phyloP scores from a whole-genome alignment of 2,329 filamentous ascomycete species.

The Penicillium concentricum region DNA sequence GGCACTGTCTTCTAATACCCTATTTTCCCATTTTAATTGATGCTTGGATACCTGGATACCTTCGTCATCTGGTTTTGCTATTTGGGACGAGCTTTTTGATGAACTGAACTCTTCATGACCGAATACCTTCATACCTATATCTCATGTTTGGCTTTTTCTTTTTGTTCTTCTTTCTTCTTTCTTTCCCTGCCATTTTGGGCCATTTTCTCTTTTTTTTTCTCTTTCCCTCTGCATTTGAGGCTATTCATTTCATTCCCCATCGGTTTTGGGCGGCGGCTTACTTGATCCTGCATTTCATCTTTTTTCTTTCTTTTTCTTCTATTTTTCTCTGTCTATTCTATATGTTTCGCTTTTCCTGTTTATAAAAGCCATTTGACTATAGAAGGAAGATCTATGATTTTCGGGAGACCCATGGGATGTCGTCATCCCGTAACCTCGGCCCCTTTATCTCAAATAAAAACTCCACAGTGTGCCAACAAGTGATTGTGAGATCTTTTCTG shows the following conservation, averaged over 20 bases:
- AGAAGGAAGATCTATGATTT: conserved; percentile 1
- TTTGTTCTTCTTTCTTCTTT: background rate
- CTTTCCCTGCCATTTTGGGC: conserved; percentile 8
- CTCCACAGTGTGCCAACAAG: background rate
- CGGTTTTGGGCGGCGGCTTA: background rate
- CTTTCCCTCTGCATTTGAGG: background rate
- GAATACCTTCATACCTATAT: conserved; percentile 2
- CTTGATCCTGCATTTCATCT: background rate
- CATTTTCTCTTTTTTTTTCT: conserved; percentile 2
- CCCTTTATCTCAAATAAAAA: background rate
- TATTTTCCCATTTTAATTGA: conserved; percentile 23
- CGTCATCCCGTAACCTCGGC: conserved; percentile 18
- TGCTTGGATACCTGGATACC: conserved; percentile 28
- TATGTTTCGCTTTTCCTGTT: background rate
- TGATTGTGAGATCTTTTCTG: background rate
- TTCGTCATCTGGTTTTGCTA: background rate
- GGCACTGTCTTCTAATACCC: conserved; percentile 81
- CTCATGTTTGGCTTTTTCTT: conserved; percentile 5
- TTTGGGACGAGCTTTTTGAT: conserved; percentile 27
- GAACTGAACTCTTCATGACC: conserved; percentile 22
- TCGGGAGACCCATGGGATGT: conserved; percentile 9
- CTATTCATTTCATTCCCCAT: background rate
- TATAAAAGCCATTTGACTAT: background rate
- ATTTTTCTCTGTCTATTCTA: background rate
- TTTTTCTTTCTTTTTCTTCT: background rate